Conservation (phyloP, 345 rosid species). For the Nephelium lappaceum region DNA sequence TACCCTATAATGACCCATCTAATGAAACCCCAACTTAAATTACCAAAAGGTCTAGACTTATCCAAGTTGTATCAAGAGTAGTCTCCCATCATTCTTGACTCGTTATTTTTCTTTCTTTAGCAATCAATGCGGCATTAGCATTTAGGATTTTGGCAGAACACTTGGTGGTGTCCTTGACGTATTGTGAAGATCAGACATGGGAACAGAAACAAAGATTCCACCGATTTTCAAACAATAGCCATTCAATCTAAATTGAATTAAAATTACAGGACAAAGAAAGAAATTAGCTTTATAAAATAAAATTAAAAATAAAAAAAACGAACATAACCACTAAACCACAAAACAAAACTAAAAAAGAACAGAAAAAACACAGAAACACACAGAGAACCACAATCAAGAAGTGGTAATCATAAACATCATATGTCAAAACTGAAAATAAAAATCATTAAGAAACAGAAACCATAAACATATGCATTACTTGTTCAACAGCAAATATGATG, state of each 20-base stretch:
- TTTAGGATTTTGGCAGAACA: not conserved
- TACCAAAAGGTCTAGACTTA: not conserved
- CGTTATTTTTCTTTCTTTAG: not conserved
- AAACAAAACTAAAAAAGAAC: too few relatives aligned
- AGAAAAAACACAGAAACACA: not conserved
- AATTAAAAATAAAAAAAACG: too few relatives aligned
- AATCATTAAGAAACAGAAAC: not conserved
- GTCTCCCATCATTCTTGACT: not conserved
- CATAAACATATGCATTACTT: not conserved
- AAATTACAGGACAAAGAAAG: not conserved
- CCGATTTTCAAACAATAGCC: not conserved
- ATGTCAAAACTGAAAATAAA: not conserved
- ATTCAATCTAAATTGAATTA: too few relatives aligned
- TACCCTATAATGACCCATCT: not conserved
- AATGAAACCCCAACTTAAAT: too few relatives aligned
- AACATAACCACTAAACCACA: not conserved
- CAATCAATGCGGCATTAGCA: not conserved
- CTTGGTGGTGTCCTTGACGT: not conserved
- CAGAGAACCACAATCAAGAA: not conserved
- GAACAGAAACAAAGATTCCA: not conserved
- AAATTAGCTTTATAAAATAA: not conserved
- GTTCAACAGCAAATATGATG: not conserved
- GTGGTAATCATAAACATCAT: not conserved
- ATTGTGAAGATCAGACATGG: not conserved
- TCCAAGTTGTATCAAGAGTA: not conserved